Evolutionary conservation across 805 yeast species (phyloP).

Genomic region (Saccharomycopsis guyanensis): DNA sequence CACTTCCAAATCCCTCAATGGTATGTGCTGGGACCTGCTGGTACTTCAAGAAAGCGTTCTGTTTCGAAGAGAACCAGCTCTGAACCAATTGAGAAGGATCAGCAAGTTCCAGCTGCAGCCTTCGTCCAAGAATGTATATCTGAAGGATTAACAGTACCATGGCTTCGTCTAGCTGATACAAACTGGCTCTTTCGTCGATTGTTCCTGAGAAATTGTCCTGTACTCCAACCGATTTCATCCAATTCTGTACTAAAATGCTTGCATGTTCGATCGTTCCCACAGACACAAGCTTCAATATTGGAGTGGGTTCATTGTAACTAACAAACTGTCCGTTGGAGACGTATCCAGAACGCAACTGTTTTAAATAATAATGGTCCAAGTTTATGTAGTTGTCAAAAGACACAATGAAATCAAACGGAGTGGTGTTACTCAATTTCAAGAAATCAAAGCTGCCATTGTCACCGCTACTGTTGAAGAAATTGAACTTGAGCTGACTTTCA

Average conservation of each 20-base stretch:
- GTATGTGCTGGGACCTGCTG: background rate
- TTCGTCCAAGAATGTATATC: background rate
- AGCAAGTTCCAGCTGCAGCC: background rate
- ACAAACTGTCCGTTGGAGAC: background rate
- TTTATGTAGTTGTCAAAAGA: constrained; percentile 41
- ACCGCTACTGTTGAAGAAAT: constrained; percentile 13
- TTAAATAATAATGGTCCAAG: constrained; percentile 28
- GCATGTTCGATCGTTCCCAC: constrained; percentile 39
- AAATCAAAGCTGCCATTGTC: constrained; percentile 11
- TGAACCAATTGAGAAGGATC: background rate
- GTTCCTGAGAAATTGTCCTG: constrained; percentile 29
- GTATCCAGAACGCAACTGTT: constrained; percentile 23
- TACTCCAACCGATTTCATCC: constrained; percentile 18
- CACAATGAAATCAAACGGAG: constrained; percentile 35
- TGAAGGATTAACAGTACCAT: background rate
- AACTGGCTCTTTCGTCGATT: constrained; percentile 14
- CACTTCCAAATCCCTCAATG: background rate
- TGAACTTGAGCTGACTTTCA: constrained; percentile 18
- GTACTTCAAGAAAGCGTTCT: background rate
- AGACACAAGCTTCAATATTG: constrained; percentile 40
- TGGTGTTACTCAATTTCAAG: constrained; percentile 12
- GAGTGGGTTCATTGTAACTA: constrained; percentile 22
- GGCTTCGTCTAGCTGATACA: background rate
- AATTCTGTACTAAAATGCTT: constrained; percentile 23
- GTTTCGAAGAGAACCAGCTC: background rate